These are phyloP conservation scores for Trichomonas gallinae DNA, from an alignment of 208 protist genomes.

Conservation along the genomic window DNA sequence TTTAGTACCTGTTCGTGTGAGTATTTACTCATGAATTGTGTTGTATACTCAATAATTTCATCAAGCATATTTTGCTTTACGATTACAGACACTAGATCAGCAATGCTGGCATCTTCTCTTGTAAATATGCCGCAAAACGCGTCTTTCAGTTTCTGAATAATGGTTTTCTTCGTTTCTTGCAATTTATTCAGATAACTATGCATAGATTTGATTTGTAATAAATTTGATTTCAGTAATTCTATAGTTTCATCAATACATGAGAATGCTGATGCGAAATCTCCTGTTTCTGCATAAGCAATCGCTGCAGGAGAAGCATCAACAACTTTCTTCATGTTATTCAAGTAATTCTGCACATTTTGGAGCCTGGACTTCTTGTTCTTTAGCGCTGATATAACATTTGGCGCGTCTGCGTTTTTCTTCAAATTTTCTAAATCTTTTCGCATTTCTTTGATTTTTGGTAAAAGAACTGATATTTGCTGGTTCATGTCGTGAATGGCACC, in stretches of 20 bases:
- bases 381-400: neutral
- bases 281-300: neutral
- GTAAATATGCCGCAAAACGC: neutral
- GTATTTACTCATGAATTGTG: neutral
- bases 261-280: neutral
- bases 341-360: neutral
- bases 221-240: neutral
- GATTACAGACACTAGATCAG: neutral
- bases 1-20: neutral
- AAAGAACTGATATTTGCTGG: neutral
- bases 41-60: neutral
- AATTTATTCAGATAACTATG: neutral
- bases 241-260: neutral
- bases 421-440: neutral
- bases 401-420: neutral
- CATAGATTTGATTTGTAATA: neutral
- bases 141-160: neutral
- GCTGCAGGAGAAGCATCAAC: neutral
- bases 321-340: neutral
- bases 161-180: neutral
- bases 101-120: neutral
- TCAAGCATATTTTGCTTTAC: neutral
- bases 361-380: neutral
- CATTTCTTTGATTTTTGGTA: neutral
- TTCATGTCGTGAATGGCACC: slow-evolving; percentile 1